Conservation (phyloP, 768 basidiomycete genomes). For the Lentinula lateritia region DNA sequence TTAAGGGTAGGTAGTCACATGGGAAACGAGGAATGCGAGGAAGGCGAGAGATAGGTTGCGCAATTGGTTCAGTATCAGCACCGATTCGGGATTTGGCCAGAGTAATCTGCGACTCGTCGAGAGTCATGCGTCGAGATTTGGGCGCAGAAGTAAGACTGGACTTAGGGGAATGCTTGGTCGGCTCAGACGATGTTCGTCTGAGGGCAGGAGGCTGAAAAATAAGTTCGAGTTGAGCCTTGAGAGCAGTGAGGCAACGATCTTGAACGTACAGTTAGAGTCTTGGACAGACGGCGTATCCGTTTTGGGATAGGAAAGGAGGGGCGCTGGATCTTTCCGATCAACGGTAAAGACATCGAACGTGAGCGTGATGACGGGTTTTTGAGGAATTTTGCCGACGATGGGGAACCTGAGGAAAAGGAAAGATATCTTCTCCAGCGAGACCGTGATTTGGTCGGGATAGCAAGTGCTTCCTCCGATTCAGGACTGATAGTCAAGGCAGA, state of each 20-base stretch:
- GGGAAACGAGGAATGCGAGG: background rate
- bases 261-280: background rate
- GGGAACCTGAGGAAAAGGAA: background rate
- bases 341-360: background rate
- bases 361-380: background rate
- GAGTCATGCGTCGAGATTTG: background rate
- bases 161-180: background rate
- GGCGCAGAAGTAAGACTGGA: background rate
- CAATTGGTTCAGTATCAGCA: background rate
- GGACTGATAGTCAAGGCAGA: background rate
- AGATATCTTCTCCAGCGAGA: background rate
- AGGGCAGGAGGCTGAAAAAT: background rate
- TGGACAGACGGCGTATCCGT: conserved; percentile 1
- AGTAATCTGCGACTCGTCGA: background rate
- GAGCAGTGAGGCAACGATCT: background rate
- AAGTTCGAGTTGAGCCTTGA: background rate
- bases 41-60: background rate
- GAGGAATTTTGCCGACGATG: background rate
- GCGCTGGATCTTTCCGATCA: background rate
- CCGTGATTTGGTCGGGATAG: background rate
- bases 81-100: background rate
- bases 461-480: background rate
- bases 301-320: background rate
- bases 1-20: background rate
- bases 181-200: background rate